A percentile compares a stretch with the other conserved stretches of the same genome.
These are phyloP conservation scores for Scopulariopsis brevicaulis DNA, from an alignment of 2,329 filamentous ascomycete genomes.

Conservation along the genomic window DNA sequence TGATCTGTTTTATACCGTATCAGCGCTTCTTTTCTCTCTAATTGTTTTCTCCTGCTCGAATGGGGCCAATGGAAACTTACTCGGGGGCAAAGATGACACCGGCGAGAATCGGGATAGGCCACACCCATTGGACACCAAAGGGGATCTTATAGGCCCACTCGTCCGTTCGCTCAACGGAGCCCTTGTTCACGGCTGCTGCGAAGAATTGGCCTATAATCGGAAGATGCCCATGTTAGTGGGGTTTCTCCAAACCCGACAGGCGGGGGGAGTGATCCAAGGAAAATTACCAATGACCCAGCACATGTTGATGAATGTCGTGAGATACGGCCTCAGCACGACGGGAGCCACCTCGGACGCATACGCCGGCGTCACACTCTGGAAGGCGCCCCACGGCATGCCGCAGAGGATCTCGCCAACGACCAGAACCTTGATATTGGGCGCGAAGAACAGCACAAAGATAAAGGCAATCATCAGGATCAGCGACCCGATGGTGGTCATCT, in stretches of 20 bases:
- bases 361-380: conserved; percentile 38
- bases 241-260: conserved; percentile 18
- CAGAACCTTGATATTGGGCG: conserved; percentile 30
- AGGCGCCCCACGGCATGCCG: conserved; percentile 37
- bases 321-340: conserved; percentile 34
- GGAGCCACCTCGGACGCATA: conserved; percentile 42
- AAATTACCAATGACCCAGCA: conserved; percentile 36
- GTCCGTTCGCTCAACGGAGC: conserved; percentile 23
- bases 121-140: conserved; percentile 41
- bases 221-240: background rate
- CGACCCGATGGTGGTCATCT: conserved; percentile 33
- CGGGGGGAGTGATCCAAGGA: background rate
- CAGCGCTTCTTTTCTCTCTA: background rate
- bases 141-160: conserved; percentile 38
- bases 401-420: conserved; percentile 36
- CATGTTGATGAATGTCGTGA: conserved; percentile 44
- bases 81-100: conserved; percentile 35
- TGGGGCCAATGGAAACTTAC: conserved; percentile 11
- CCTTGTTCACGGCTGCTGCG: conserved; percentile 32
- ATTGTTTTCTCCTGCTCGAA: background rate
- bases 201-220: conserved; percentile 33
- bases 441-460: conserved; percentile 43
- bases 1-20: conserved; percentile 7
- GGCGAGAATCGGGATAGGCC: conserved; percentile 33
- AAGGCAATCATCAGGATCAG: conserved; percentile 34